phyloP scores from a whole-genome alignment of 2,329 filamentous ascomycete genomes.

The Paraconiothyrium sp. region DNA sequence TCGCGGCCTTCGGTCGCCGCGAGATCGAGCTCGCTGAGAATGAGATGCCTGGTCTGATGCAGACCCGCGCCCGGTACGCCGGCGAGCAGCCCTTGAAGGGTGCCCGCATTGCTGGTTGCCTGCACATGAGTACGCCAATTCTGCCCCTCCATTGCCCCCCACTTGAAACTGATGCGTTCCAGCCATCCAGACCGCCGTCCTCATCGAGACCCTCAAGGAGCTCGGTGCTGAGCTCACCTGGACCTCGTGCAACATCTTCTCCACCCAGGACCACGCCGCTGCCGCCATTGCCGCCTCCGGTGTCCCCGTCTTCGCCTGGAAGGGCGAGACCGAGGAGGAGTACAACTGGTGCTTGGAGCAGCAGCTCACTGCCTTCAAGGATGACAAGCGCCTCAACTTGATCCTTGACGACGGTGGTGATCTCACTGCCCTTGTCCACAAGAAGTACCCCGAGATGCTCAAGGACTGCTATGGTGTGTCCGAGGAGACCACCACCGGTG shows the following conservation, averaged over 20 bases:
- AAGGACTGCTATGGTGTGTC: constrained; percentile 98
- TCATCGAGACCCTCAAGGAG: constrained; percentile 95
- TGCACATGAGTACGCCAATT: constrained; percentile 86
- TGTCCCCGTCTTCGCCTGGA: constrained; percentile 86
- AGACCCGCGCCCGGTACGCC: constrained; percentile 91
- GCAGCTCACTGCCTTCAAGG: constrained; percentile 96
- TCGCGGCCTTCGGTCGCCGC: constrained; percentile 97
- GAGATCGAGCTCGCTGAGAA: constrained; percentile 97
- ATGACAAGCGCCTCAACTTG: constrained; percentile 94
- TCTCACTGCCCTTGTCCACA: constrained; percentile 93
- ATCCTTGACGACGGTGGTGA: constrained; percentile 99
- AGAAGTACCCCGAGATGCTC: constrained; percentile 98
- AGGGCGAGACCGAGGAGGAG: constrained; percentile 98
- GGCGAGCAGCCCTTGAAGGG: constrained; percentile 91
- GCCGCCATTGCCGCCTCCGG: constrained; percentile 94
- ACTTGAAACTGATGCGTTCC: constrained; percentile 26
- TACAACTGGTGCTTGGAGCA: constrained; percentile 99
- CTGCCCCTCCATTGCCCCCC: constrained; percentile 17
- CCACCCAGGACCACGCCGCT: constrained; percentile 97
- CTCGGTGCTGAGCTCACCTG: constrained; percentile 99
- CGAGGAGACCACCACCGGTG: constrained; percentile 99
- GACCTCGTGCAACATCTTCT: constrained; percentile 99
- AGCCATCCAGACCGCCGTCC: constrained; percentile 98
- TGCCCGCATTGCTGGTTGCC: constrained; percentile 94
- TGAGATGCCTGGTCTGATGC: constrained; percentile 96